Evolutionary conservation across 176 grass and related monocot genomes (phyloP).

Genomic region (Oryza officinalis): DNA sequence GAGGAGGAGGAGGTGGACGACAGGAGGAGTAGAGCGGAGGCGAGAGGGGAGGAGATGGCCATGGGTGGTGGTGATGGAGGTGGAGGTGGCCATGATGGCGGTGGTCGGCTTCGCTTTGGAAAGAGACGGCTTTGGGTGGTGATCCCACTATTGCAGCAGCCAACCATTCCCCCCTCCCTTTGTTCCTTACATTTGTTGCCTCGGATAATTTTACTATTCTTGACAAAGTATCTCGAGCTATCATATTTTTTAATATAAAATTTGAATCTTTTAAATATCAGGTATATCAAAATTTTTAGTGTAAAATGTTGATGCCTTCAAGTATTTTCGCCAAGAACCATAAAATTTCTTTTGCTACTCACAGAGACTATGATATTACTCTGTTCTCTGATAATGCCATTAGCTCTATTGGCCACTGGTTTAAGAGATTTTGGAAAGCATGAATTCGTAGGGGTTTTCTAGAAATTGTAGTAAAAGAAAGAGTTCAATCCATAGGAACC

Average conservation of each 20-base stretch:
- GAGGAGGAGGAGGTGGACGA: constrained; percentile 34
- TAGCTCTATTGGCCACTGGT: too few species aligned
- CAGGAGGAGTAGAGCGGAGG: constrained; percentile 34
- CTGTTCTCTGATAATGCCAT: too few species aligned
- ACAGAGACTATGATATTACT: neutral
- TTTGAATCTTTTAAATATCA: too few species aligned
- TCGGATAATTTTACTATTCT: too few species aligned
- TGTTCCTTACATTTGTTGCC: neutral
- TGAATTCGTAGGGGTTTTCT: neutral
- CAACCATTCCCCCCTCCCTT: neutral
- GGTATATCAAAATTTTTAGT: too few species aligned
- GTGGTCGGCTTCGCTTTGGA: constrained; percentile 36
- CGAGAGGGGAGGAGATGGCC: constrained; percentile 13
- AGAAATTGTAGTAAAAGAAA: too few species aligned
- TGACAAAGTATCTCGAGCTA: too few species aligned
- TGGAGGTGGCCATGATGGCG: constrained; percentile 37
- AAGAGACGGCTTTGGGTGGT: neutral
- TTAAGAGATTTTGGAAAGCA: neutral
- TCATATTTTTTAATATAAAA: too few species aligned
- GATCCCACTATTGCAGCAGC: neutral
- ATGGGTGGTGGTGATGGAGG: constrained; percentile 9
- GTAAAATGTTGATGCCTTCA: too few species aligned
- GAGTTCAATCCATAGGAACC: too few species aligned
- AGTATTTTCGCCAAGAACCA: too few species aligned
- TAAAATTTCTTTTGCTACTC: too few species aligned